Conservation (phyloP, 495 filamentous ascomycete genomes). For the Ascodesmis nigricans region DNA sequence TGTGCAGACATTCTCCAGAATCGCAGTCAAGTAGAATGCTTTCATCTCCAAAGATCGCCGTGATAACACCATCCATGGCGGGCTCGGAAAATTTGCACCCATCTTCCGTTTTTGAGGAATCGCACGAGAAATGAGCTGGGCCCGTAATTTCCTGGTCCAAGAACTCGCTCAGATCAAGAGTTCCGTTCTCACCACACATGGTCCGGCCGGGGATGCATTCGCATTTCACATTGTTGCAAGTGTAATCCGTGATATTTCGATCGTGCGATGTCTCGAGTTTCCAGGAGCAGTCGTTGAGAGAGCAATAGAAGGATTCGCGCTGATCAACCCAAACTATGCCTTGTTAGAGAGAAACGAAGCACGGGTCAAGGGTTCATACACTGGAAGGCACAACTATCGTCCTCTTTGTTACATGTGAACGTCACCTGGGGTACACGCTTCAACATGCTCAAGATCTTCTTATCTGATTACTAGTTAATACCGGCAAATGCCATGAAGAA, state of each 20-base stretch:
- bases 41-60: slow-evolving; percentile 65
- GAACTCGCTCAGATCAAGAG: slow-evolving; percentile 81
- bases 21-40: slow-evolving; percentile 67
- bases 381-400: slow-evolving; percentile 58
- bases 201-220: slow-evolving; percentile 77
- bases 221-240: slow-evolving; percentile 64
- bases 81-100: slow-evolving; percentile 73
- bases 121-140: slow-evolving; percentile 59
- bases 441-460: slow-evolving; percentile 70
- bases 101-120: slow-evolving; percentile 27
- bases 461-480: slow-evolving; percentile 19
- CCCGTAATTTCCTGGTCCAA: slow-evolving; percentile 57
- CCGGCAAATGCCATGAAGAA: too few relatives aligned
- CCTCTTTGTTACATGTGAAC: slow-evolving; percentile 63
- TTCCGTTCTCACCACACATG: slow-evolving; percentile 76
- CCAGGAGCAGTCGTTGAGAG: slow-evolving; percentile 58
- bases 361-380: slow-evolving; percentile 31
- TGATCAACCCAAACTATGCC: slow-evolving; percentile 73
- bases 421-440: slow-evolving; percentile 78
- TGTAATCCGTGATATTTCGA: slow-evolving; percentile 63
- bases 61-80: slow-evolving; percentile 73
- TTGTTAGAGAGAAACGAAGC: slow-evolving; percentile 28
- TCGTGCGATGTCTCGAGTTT: slow-evolving; percentile 40
- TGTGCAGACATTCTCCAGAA: slow-evolving; percentile 78
- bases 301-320: slow-evolving; percentile 88